Evolutionary conservation across 345 rosid genomes (phyloP).

Genomic region (Triadica sebifera): DNA sequence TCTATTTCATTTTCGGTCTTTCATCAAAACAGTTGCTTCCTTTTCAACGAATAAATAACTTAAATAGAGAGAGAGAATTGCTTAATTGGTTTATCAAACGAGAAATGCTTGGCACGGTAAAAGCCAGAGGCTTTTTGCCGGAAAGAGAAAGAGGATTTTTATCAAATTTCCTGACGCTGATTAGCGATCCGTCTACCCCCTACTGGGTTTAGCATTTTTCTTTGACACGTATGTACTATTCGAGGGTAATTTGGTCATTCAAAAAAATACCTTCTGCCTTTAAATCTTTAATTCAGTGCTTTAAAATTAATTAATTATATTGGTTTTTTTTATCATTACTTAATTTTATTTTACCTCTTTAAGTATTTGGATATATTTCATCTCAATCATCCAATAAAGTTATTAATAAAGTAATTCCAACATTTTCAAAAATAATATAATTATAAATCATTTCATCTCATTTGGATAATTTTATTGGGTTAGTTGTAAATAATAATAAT

Average conservation of each 20-base stretch:
- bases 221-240: background rate
- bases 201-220: background rate
- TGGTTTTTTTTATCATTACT: no score
- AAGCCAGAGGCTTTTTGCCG: no score
- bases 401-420: no score
- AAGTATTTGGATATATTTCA: no score
- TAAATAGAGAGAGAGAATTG: background rate
- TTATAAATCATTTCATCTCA: no score
- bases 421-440: no score
- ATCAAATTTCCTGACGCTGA: background rate
- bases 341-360: no score
- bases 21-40: background rate
- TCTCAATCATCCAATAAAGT: no score
- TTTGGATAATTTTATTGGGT: no score
- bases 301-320: background rate
- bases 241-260: background rate
- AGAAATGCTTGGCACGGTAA: background rate
- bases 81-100: constrained; percentile 6
- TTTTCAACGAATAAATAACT: background rate
- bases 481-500: no score
- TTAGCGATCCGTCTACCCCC: background rate
- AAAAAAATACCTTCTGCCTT: background rate
- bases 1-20: background rate
- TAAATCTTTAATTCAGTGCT: background rate
- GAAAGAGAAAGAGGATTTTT: background rate